Evolutionary conservation across 2,329 filamentous ascomycete species (phyloP), one percentile per base, ranked within the genome.

Genomic region (Penicillium sclerotiorum): DNA sequence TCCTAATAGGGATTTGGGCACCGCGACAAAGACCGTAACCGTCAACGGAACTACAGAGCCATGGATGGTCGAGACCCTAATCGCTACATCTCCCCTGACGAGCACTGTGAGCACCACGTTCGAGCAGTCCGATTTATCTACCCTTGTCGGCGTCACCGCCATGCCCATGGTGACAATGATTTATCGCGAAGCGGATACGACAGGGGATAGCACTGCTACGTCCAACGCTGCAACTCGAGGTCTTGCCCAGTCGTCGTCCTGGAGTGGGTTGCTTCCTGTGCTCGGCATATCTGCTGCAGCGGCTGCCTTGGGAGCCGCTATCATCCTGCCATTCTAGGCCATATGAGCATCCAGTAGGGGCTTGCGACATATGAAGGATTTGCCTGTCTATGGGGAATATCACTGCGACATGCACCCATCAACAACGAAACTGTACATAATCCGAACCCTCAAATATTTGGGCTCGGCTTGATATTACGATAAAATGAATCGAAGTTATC

Each of bases 141-240:
- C 12, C 22, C 9, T 41, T 7, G 23, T 28, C 9, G 25, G 23
- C 7, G 18, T 42, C 28, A 22, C 42, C 20, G 32, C n/a, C 32
- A 28, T 37, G n/a, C 8, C 36, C 22, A 32, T 33, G 15, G 42
- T 46, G 13, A 50, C 48, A n/a, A n/a, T 50, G 2, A 40, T 50
- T 30, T 37, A 50, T 33, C 42, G 42, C n/a, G 8, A 40, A 30
- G 30, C 37, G 18, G 48, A 50, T 37, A 25, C 20, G 17, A 12
- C 30, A 9, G 32, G 9, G 13, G 8, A 32, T 28, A 5, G 18
- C 12, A 13, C 21, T 8, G 25, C 13, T 9, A 40, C 35, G 9
- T 17, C 6, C 8, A 47, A 20, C 28, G 36, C 36, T 11, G 45
- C 45, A 5, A 8, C 22, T 21, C 27, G 25, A 18, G 5, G 20